Conservation (phyloP, 2,329 filamentous ascomycete species). For the Colletotrichum spaethianum region DNA sequence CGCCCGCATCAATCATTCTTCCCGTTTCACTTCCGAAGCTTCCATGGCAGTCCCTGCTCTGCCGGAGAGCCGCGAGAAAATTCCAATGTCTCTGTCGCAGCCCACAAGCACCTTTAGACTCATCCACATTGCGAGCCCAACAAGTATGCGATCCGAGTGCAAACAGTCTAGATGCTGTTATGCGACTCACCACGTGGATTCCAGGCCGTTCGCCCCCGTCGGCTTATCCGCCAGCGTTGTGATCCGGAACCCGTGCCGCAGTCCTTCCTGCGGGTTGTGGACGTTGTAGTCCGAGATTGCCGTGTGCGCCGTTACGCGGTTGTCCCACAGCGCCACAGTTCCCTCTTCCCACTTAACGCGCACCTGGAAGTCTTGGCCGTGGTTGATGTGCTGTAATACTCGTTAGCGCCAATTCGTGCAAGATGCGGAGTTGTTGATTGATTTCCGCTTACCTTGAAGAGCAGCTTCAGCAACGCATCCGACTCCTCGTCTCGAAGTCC, state of each 20-base stretch:
- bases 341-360: constrained; percentile 75
- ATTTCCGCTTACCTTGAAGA: constrained; percentile 62
- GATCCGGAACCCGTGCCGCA: constrained; percentile 58
- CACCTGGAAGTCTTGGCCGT: constrained; percentile 76
- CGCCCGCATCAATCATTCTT: constrained; percentile 18
- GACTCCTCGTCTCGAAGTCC: constrained; percentile 91
- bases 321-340: constrained; percentile 80
- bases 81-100: background rate
- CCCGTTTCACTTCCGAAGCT: constrained; percentile 25
- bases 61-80: background rate
- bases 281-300: constrained; percentile 61
- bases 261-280: constrained; percentile 54
- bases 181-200: constrained; percentile 51
- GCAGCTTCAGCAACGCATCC: constrained; percentile 80
- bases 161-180: constrained; percentile 19
- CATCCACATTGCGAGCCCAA: constrained; percentile 13
- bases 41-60: background rate
- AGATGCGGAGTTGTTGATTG: background rate
- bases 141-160: background rate
- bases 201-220: constrained; percentile 53
- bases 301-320: constrained; percentile 66
- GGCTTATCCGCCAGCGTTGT: constrained; percentile 57
- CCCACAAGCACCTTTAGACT: constrained; percentile 7
- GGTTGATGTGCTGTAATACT: constrained; percentile 58
- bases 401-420: background rate